Base-by-base conservation (phyloP, 2,329 filamentous ascomycete genomes). In the Claviceps lovelessii region DNA sequence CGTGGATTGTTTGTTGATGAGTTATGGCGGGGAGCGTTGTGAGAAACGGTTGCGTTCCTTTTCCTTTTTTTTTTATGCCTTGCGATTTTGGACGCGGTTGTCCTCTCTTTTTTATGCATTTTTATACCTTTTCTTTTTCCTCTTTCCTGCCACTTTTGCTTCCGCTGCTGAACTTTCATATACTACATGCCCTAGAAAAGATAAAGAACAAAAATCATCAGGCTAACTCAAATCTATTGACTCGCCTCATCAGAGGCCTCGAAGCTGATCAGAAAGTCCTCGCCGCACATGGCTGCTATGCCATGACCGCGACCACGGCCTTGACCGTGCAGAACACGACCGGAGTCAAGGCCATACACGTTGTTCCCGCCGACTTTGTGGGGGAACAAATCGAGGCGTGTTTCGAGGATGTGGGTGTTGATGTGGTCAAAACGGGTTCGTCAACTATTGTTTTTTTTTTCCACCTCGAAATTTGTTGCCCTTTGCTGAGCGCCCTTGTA, bases 261-360 rank as follows among this genome's bases (percentile, higher is more conserved):
- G 91, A 98, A 70, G 93, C 91, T 44, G 91, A 97, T 67, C 90
- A 97, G 66, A 95, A 95, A 68, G 90, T 95, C 58, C 85, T 95
- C 57, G 86, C 90, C 48, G 88, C 88, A 19, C 90, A 97, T 78
- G 84, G 86, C 57, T 93, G 88, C 72, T 97, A 97, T 76, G 90
- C 89, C 57, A 94, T 96, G 83, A 96, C 91, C 52, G 89, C 90
- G 28, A 96, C 91, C 10, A 94, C 91, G 15, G 91, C 91, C 23
- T 74, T 98, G 65, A 98, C 93, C n/a, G 90, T 89, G 17, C 93
- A 97, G 66, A 95, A 97, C 70, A 98, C 93, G 0, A 76, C 80
- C 53, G 89, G 89, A 5, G 90, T 97, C 15, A 76, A 82, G 58
- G 88, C 79, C 59, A 88, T 97, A 52, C 88, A 95, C 64, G 73